Percentiles rank a stretch among this genome's conserved stretches.
phyloP scores from a whole-genome alignment of 2,329 filamentous ascomycete species.

The Aspergillus tamarii region DNA sequence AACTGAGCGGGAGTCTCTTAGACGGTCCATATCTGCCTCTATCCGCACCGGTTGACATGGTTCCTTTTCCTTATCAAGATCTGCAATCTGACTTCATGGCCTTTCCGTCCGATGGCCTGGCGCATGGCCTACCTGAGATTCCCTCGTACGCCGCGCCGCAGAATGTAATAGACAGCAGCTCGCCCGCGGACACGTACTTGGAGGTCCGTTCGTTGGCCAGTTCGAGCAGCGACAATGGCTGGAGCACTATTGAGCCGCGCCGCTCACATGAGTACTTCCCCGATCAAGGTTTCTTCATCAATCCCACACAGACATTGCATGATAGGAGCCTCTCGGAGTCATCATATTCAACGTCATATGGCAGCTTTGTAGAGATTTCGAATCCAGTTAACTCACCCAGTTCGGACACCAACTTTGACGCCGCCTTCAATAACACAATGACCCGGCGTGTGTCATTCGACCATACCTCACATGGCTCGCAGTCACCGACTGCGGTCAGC shows the following conservation, averaged over 20 bases:
- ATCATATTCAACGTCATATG: slow-evolving; percentile 72
- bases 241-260: slow-evolving; percentile 78
- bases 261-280: slow-evolving; percentile 70
- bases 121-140: slow-evolving; percentile 52
- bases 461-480: slow-evolving; percentile 47
- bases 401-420: slow-evolving; percentile 74
- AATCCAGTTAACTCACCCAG: slow-evolving; percentile 81
- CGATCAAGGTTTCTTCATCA: slow-evolving; percentile 74
- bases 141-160: slow-evolving; percentile 42
- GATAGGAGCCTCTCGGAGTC: slow-evolving; percentile 85
- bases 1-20: slow-evolving; percentile 64
- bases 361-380: slow-evolving; percentile 81
- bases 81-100: slow-evolving; percentile 71
- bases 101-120: slow-evolving; percentile 37
- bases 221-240: slow-evolving; percentile 83
- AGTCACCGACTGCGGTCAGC: slow-evolving; percentile 59
- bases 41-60: slow-evolving; percentile 64
- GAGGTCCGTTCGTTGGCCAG: slow-evolving; percentile 82
- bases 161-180: slow-evolving; percentile 57
- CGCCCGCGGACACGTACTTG: slow-evolving; percentile 77
- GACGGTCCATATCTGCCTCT: slow-evolving; percentile 63
- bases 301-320: slow-evolving; percentile 87
- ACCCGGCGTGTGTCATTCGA: slow-evolving; percentile 46
- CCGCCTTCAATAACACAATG: slow-evolving; percentile 45
- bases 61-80: slow-evolving; percentile 76